These are phyloP conservation scores for Aspergillus proliferans DNA, from an alignment of 2,329 filamentous ascomycete genomes.

Conservation along the genomic window DNA sequence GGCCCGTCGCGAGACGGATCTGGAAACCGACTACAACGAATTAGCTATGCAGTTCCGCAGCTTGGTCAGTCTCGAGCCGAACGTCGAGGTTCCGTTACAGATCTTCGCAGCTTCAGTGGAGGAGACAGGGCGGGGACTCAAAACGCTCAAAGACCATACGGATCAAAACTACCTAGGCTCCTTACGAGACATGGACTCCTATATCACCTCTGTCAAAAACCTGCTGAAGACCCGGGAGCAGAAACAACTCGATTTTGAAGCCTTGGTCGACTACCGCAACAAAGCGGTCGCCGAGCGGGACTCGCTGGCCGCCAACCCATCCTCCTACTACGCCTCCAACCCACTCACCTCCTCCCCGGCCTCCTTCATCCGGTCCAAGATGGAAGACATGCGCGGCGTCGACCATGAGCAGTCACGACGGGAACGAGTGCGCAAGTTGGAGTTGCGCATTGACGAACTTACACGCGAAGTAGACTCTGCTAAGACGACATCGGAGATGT, in stretches of 20 bases:
- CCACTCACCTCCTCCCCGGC: constrained; percentile 60
- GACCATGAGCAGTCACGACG: constrained; percentile 89
- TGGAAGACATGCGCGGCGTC: constrained; percentile 93
- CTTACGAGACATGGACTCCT: constrained; percentile 90
- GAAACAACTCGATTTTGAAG: constrained; percentile 97
- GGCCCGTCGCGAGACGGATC: constrained; percentile 75
- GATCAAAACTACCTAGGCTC: constrained; percentile 94
- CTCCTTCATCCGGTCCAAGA: constrained; percentile 83
- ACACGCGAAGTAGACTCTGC: constrained; percentile 83
- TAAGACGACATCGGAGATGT: constrained; percentile 80
- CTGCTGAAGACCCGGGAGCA: constrained; percentile 91
- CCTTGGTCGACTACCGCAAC: constrained; percentile 88
- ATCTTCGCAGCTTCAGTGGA: constrained; percentile 83
- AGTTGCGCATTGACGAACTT: constrained; percentile 86
- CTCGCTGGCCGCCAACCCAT: constrained; percentile 60
- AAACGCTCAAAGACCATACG: constrained; percentile 77
- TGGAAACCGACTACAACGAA: constrained; percentile 83
- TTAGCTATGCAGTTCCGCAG: constrained; percentile 92
- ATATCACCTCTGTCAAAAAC: constrained; percentile 77
- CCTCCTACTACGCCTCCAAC: constrained; percentile 51
- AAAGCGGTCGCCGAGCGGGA: constrained; percentile 86
- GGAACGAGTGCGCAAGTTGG: constrained; percentile 81
- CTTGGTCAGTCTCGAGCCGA: constrained; percentile 80
- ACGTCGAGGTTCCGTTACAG: constrained; percentile 73
- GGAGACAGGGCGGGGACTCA: constrained; percentile 72